Evolutionary conservation across 768 basidiomycete genomes (phyloP), one percentile per base, ranked within the genome.

Genomic region (Collybiopsis luxurians): DNA sequence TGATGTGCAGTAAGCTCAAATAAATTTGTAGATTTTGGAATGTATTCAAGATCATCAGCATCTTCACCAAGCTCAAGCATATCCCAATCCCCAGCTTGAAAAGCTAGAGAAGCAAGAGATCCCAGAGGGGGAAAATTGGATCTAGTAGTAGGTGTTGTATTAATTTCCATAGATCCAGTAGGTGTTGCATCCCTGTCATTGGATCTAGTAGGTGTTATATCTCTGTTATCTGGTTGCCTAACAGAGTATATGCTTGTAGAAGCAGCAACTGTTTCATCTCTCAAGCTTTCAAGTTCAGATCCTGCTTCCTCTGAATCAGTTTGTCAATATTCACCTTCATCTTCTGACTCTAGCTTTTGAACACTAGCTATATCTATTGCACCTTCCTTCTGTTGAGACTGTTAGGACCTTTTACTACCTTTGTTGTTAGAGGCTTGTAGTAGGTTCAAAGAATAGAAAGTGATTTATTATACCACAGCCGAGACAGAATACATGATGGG

Each of bases 281-380:
- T 23, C 27, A 53, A 17, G 34, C 24, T 24, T 36, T 53, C 51
- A 9, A 53, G 15, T 21, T 53, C 51, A n/a, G 51, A 53, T n/a
- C 10, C 4, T 19, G 38, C 38, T 27, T 36, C 31, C 24, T 36
- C 27, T 40, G 38, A 19, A 58, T 63, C 62, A 31, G 34, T 31
- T 39, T 66, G 62, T 57, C 56, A 60, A 59, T 56, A 63, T 26
- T 62, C 27, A 24, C 63, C 60, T 56, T 60, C 55, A 11, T 52
- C 39, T 21, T 45, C 28, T 21, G 13, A 4, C 12, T 55, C n/a
- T 24, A 12, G n/a, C 21, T 42, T 50, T 28, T 13, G 6, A 5
- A 34, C 6, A 6, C 61, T 61, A 44, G 57, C 12, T 12, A 56
- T 52, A 21, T 53, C 39, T 39, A n/a, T 21, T 2, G 17, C 31